Evolutionary conservation across 2,329 filamentous ascomycete species (phyloP).

Genomic region (Hymenotorrendiella dingleyae): DNA sequence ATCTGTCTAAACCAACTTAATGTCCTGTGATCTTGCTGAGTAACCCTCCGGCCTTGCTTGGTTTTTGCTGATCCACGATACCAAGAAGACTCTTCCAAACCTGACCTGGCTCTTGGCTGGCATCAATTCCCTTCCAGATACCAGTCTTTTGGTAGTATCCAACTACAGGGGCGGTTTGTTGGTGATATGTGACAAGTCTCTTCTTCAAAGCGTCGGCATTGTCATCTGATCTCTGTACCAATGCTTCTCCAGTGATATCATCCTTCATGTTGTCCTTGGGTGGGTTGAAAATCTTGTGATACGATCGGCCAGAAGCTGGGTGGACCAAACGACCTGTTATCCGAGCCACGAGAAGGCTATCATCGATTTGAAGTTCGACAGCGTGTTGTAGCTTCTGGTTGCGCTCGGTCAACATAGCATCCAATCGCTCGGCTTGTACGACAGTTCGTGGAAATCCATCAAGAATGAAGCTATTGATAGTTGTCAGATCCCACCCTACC

Average conservation of each 20-base stretch:
- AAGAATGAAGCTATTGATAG: slow-evolving; percentile 75
- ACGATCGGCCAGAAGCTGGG: slow-evolving; percentile 90
- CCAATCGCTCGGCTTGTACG: slow-evolving; percentile 87
- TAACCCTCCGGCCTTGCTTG: slow-evolving; percentile 23
- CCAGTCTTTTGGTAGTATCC: slow-evolving; percentile 95
- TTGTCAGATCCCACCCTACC: slow-evolving; percentile 10
- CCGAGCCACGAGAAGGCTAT: slow-evolving; percentile 84
- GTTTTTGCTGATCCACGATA: slow-evolving; percentile 67
- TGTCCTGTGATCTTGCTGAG: slow-evolving; percentile 31
- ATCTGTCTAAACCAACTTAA: slow-evolving; percentile 7
- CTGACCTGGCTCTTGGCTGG: slow-evolving; percentile 89
- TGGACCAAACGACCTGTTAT: slow-evolving; percentile 96
- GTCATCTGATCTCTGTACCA: slow-evolving; percentile 95
- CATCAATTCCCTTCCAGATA: slow-evolving; percentile 94
- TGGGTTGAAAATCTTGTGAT: slow-evolving; percentile 99
- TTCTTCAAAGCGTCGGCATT: slow-evolving; percentile 95
- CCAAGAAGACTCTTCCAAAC: slow-evolving; percentile 91
- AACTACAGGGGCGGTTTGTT: slow-evolving; percentile 88
- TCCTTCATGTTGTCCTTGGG: slow-evolving; percentile 92
- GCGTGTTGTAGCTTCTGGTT: slow-evolving; percentile 88
- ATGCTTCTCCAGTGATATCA: slow-evolving; percentile 91
- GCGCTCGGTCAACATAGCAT: slow-evolving; percentile 77
- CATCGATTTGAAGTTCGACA: slow-evolving; percentile 94
- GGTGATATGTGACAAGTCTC: slow-evolving; percentile 87
- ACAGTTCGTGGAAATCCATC: slow-evolving; percentile 98